These are phyloP conservation scores for Zoysia matrella DNA, from an alignment of 202 grass and related monocot species.

Conservation along the genomic window DNA sequence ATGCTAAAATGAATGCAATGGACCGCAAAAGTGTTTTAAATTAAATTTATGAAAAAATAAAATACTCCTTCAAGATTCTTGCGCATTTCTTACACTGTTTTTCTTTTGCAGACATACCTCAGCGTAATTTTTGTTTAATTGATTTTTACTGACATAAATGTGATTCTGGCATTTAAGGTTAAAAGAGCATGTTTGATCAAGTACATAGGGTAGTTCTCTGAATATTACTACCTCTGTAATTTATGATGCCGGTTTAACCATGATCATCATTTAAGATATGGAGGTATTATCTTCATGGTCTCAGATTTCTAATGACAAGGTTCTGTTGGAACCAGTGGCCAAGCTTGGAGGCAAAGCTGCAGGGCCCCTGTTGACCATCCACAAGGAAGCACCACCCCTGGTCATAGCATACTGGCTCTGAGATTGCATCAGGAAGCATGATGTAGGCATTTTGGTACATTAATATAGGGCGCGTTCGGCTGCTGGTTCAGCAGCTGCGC, in stretches of 20 bases:
- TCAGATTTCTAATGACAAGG: slow-evolving; percentile 40
- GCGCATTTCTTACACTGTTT: slow-evolving; percentile 2
- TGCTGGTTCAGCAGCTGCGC: too few species aligned
- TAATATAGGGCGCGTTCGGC: background rate
- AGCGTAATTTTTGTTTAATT: slow-evolving; percentile 7
- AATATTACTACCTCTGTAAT: too few species aligned
- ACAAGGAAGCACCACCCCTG: background rate
- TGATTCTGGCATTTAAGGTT: background rate
- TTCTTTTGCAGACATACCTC: too few species aligned
- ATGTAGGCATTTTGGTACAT: slow-evolving; percentile 14
- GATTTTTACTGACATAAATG: slow-evolving; percentile 17
- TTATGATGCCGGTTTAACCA: too few species aligned
- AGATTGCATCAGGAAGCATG: slow-evolving; percentile 6
- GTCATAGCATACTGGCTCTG: background rate
- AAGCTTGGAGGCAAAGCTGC: background rate
- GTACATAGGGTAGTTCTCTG: background rate
- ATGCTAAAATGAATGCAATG: slow-evolving; percentile 6
- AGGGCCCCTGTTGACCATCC: background rate
- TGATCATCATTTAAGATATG: too few species aligned
- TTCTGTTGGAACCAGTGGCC: slow-evolving; percentile 30
- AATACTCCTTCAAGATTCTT: slow-evolving; percentile 19
- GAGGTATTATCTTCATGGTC: slow-evolving; percentile 32
- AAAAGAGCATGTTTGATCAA: background rate
- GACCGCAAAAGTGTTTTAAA: background rate
- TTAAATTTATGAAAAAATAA: background rate